Conservation (phyloP, 345 rosid species). For the Salix udensis region DNA sequence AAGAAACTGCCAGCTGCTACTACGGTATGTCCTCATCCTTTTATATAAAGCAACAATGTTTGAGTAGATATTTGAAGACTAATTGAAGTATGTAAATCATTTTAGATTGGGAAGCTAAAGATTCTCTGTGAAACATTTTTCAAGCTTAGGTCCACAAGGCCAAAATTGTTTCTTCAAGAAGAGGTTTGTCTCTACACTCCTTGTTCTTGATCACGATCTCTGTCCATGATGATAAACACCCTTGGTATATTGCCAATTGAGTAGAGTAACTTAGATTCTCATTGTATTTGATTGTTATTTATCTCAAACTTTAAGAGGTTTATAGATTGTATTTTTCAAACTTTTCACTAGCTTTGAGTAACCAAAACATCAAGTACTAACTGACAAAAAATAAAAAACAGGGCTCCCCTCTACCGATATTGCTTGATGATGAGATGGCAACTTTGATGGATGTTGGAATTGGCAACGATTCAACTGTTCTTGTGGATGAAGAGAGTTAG, state of each 20-base stretch:
- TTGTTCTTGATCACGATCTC: not conserved
- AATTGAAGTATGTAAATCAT: not conserved
- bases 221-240: not conserved
- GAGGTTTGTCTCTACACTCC: slow-evolving; percentile 44
- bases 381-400: slow-evolving; percentile 16
- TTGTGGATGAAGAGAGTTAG: slow-evolving; percentile 56
- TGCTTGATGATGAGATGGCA: slow-evolving; percentile 73
- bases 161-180: slow-evolving; percentile 61
- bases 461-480: slow-evolving; percentile 55
- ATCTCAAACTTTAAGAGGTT: not conserved
- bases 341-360: not conserved
- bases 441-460: slow-evolving; percentile 66
- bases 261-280: not conserved
- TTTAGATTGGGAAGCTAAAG: slow-evolving; percentile 81
- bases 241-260: not conserved
- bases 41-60: not conserved
- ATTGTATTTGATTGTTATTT: not conserved
- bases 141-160: slow-evolving; percentile 56
- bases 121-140: slow-evolving; percentile 73
- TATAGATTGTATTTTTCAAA: not conserved
- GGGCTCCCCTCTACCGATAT: slow-evolving; percentile 72
- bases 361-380: not conserved
- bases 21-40: slow-evolving; percentile 44
- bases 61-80: not conserved
- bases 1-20: slow-evolving; percentile 85